Base-by-base conservation (phyloP, 768 basidiomycete genomes). In the Mycena olivaceomarginata region DNA sequence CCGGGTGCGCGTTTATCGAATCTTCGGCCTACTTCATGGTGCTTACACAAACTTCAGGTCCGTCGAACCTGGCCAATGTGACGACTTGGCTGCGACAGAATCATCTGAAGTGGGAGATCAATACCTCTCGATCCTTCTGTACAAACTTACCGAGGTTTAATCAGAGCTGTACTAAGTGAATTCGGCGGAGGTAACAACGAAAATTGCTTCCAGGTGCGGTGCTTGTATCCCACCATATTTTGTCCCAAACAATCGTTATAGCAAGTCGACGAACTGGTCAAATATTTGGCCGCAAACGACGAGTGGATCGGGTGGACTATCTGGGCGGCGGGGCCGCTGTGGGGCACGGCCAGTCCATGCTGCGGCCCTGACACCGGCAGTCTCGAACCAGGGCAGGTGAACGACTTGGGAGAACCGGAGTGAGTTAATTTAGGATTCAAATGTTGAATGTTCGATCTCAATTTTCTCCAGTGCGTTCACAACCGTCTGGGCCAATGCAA, bases 261-360 rank as follows among this genome's bases (percentile, higher is more conserved):
- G 66, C 31, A 67, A 67, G 37, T 67, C 64, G 84, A 86, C 31
- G 87, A 88, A n/a, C 76, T 90, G 81, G 80, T 90, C 4, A 82
- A 81, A 46, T 90, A 88, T 79, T 81, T 90, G 67, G 79, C 81
- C 3, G 81, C 83, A 16, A 90, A 89, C 75, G 87, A 88, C 56
- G 89, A 83, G 43, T 90, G 88, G 79, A 89, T 90, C 62, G 89
- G 89, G 16, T 90, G 88, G 89, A 71, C 87, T 4, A 86, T 88
- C 59, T 90, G 89, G 89, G 89, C 89, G 76, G 89, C 89, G 41
- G 89, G 89, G 53, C 89, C 89, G 22, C 72, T 90, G 43, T 90
- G 88, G 89, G 88, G 89, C 10, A 85, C 86, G 7, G 70, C 71
- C 72, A 86, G 85, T 11, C 85, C 88, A 11, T 90, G 89, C 79